Evolutionary conservation across 331 rosid species (phyloP), one percentile per base, ranked within the genome.

Genomic region (Pyrus hybrid): DNA sequence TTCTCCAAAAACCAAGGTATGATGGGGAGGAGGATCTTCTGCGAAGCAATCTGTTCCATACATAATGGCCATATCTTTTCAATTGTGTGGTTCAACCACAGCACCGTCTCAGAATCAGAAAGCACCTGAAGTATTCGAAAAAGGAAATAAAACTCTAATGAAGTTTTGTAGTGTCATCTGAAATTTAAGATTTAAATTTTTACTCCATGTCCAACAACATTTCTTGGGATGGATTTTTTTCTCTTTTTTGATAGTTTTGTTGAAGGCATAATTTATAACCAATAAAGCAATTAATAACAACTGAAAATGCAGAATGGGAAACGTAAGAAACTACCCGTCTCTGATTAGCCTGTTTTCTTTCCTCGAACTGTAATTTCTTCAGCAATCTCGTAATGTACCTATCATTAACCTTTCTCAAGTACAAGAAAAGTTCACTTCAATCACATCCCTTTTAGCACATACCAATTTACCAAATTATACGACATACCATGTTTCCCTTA

Each of bases 11-110:
- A 92, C 99, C 97, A 95, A 25, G 99, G 99, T 76, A 95, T 83
- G 82, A 94, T 92, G 10, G 99, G 99, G 70, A 92, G 88, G 72
- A 95, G 88, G 82, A 95, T 83, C 79, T 83, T 89, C 84, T 95
- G 97, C 69, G 99, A 92, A 54, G 85, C 86, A 85, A 95, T 92
- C 30, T 88, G 88, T 77, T 92, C 99, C 96, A 95, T 88, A 69
- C 97, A 95, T 78, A 95, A 80, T 1, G 99, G 99, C 99, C 99
- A 95, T 63, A 92, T 89, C 86, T 88, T 89, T 85, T 90, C 97
- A 81, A 95, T 79, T 57, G 96, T 89, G 78, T 92, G 90, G 82
- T 95, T 95, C 88, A 95, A 85, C 99, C 99, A 92, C 81, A 97
- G 81, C 65, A 95, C 88, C 57, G 97, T 85, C 85, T 95, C 99